Evolutionary conservation across 768 basidiomycete species (phyloP), one percentile per base, ranked within the genome.

Genomic region (Leccinum rimulosum): DNA sequence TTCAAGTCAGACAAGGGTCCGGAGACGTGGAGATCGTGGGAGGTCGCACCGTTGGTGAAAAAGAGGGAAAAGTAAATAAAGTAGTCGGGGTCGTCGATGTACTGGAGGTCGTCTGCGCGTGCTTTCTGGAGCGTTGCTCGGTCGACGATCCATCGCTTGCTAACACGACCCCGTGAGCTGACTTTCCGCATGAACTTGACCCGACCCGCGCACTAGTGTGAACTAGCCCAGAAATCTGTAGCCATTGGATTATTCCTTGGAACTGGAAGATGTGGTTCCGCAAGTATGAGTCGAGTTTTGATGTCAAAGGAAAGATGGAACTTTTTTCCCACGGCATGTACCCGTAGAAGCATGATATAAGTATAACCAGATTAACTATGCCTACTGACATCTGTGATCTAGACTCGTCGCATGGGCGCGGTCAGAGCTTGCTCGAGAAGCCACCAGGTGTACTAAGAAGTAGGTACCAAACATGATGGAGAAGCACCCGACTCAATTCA

Each of bases 71-170:
- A 77, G 69, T 93, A 89, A 38, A 88, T 87, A 61, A 98, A 79
- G 61, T 84, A 72, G 62, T 95, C 89, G 8, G 87, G 84, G 50
- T 88, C 84, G 22, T 87, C 86, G 52, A 93, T 85, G 71, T 94
- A 95, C 53, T 81, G 81, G 53, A 89, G 71, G 71, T 98, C 96
- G 54, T 89, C 83, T 4, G 79, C 71, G 30, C 94, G 84, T n/a
- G 95, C 88, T 62, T 84, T 81, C 58, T 78, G 79, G 56, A 97
- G 74, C 0, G 88, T 85, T 27, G 85, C 82, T 5, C 93, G 83
- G 74, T 95, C 90, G 33, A 96, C 82, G 28, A 96, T 82, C 93
- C 95, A 98, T 65, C 94, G 83, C 77, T 91, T 94, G 77, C 94
- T 96, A 71, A 52, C 30, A 59, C 40, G 54, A 52, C 57, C 43